Percentiles rank a stretch among this genome's conserved stretches.
Evolutionary conservation across 768 basidiomycete genomes (phyloP).

Genomic region (Sporobolomyces roseus): DNA sequence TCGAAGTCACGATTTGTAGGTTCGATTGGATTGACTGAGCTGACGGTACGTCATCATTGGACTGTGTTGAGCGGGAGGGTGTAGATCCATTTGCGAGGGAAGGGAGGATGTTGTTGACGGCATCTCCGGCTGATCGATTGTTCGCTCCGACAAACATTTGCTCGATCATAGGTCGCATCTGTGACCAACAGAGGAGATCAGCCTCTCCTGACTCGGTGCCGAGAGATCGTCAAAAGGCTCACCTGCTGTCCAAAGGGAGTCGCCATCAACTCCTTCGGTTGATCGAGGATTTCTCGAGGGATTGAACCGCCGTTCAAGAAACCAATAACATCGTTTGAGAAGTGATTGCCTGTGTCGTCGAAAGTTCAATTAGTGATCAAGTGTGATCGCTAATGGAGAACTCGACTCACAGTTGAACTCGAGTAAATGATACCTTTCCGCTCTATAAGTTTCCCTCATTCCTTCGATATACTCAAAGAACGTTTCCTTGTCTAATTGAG

Average conservation of each 20-base stretch:
- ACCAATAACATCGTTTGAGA: slow-evolving; percentile 42
- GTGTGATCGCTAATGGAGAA: not conserved
- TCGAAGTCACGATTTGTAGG: slow-evolving; percentile 69
- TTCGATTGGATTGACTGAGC: slow-evolving; percentile 58
- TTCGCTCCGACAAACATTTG: slow-evolving; percentile 60
- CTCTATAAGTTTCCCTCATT: slow-evolving; percentile 68
- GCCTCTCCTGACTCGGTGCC: not conserved
- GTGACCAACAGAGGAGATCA: not conserved
- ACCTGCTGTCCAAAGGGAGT: slow-evolving; percentile 66
- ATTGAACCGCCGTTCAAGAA: slow-evolving; percentile 40
- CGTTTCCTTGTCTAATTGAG: slow-evolving; percentile 73
- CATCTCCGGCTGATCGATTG: slow-evolving; percentile 3
- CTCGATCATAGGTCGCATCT: slow-evolving; percentile 80
- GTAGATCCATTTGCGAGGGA: not conserved
- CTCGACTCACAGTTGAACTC: slow-evolving; percentile 38
- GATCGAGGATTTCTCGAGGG: slow-evolving; percentile 42
- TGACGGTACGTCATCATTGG: slow-evolving; percentile 38
- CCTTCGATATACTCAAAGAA: slow-evolving; percentile 77
- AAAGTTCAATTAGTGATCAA: not conserved
- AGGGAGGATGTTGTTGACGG: slow-evolving; percentile 34
- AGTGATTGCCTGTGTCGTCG: slow-evolving; percentile 33
- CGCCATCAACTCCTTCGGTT: slow-evolving; percentile 48
- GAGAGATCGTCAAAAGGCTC: not conserved
- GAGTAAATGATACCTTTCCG: slow-evolving; percentile 31
- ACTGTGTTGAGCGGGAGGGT: not conserved